phyloP scores from a whole-genome alignment of 768 basidiomycete species.

The Kondoa malvinella region DNA sequence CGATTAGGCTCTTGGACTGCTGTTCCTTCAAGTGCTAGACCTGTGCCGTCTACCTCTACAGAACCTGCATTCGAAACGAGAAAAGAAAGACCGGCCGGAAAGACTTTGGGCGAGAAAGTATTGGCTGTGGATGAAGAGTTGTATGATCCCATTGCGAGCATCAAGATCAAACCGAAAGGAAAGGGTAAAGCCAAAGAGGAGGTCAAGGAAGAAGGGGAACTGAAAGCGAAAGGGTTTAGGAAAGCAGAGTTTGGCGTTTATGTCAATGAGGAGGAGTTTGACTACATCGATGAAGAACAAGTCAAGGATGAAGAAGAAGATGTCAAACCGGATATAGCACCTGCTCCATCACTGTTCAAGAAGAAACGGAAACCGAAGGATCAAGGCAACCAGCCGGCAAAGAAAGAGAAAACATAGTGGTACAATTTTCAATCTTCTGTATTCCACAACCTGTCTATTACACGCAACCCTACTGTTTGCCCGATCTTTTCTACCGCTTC shows the following conservation, averaged over 20 bases:
- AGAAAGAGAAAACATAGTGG: neutral
- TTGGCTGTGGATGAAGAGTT: constrained; percentile 50
- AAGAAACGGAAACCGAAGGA: constrained; percentile 5
- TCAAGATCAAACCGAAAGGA: constrained; percentile 37
- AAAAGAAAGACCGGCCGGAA: constrained; percentile 30
- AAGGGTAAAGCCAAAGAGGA: neutral
- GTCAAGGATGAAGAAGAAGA: neutral
- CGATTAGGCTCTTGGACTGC: constrained; percentile 62
- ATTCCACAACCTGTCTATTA: neutral
- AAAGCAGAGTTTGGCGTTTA: neutral
- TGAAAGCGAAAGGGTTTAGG: constrained; percentile 4
- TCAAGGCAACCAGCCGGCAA: neutral
- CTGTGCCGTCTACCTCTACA: constrained; percentile 21
- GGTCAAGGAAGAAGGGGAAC: constrained; percentile 7
- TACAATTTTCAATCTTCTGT: neutral
- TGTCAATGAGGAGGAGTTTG: neutral
- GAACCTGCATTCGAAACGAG: constrained; percentile 46
- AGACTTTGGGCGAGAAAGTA: neutral
- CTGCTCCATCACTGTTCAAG: neutral
- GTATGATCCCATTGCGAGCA: constrained; percentile 57
- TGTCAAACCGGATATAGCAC: neutral
- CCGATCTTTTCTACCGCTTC: neutral
- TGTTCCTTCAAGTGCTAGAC: constrained; percentile 35
- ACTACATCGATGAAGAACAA: neutral
- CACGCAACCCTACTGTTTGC: neutral